Evolutionary conservation across 495 filamentous ascomycete genomes (phyloP).

Genomic region (Chlorociboria aeruginascens): DNA sequence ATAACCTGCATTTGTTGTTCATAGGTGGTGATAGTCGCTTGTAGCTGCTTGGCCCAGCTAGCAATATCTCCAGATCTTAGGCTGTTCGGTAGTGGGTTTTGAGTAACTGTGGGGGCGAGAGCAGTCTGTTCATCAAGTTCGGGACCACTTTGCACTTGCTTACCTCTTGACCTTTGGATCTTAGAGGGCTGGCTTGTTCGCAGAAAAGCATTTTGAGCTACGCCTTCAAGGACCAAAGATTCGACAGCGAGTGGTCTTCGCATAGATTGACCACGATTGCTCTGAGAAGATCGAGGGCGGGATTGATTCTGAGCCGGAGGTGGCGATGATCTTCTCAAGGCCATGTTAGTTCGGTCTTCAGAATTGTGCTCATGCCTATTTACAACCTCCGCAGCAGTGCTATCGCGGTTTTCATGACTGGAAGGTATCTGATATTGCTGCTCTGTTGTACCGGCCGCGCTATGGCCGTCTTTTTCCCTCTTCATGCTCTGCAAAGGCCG

Average conservation of each 20-base stretch:
- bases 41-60: neutral
- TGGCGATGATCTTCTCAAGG: neutral
- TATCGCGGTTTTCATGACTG: no score
- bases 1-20: neutral
- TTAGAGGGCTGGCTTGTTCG: neutral
- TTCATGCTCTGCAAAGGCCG: no score
- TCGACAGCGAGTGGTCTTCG: neutral
- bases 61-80: neutral
- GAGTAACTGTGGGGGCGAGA: no score
- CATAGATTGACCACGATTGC: neutral
- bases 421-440: no score
- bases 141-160: neutral
- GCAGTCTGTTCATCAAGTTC: no score
- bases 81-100: neutral
- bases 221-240: neutral
- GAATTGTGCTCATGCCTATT: no score
- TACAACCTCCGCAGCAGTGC: no score
- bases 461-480: no score
- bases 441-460: no score
- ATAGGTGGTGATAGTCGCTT: neutral
- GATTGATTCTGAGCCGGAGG: neutral
- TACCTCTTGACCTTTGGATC: conserved; percentile 1
- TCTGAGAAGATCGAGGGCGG: conserved; percentile 2
- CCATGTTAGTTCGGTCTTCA: no score
- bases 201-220: neutral